phyloP scores from a whole-genome alignment of 2,329 filamentous ascomycete genomes.

The Calonectria henricotiae region DNA sequence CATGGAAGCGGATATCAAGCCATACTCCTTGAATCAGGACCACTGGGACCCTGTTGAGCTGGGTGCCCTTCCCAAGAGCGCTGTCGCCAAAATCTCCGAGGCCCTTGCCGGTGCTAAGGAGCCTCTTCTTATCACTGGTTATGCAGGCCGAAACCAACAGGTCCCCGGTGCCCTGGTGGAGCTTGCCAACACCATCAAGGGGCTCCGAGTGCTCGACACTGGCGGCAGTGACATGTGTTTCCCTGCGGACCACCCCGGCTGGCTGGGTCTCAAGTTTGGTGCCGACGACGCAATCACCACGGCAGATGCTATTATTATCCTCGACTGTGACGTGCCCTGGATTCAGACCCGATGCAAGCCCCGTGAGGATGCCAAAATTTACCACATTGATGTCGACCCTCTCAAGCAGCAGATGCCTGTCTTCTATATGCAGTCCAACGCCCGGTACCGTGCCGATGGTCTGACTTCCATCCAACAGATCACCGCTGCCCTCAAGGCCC shows the following conservation, averaged over 20 bases:
- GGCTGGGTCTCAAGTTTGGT: slow-evolving; percentile 82
- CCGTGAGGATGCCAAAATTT: slow-evolving; percentile 68
- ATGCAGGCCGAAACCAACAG: slow-evolving; percentile 78
- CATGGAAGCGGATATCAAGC: slow-evolving; percentile 87
- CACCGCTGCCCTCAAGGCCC: slow-evolving; percentile 71
- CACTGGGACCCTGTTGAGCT: slow-evolving; percentile 82
- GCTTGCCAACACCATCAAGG: slow-evolving; percentile 78
- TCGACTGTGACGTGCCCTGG: slow-evolving; percentile 95
- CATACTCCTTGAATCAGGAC: slow-evolving; percentile 78
- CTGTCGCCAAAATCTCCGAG: slow-evolving; percentile 74
- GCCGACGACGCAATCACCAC: slow-evolving; percentile 80
- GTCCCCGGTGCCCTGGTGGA: slow-evolving; percentile 75
- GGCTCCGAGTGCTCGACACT: slow-evolving; percentile 81
- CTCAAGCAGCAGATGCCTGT: slow-evolving; percentile 82
- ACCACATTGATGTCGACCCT: slow-evolving; percentile 78
- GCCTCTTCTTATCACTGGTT: slow-evolving; percentile 81
- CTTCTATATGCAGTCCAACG: slow-evolving; percentile 78
- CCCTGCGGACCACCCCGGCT: slow-evolving; percentile 78
- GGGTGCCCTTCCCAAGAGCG: slow-evolving; percentile 70
- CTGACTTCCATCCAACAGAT: slow-evolving; percentile 80
- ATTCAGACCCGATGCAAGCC: slow-evolving; percentile 83
- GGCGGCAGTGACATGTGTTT: slow-evolving; percentile 89
- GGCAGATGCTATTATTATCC: slow-evolving; percentile 87
- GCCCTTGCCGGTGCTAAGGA: slow-evolving; percentile 76
- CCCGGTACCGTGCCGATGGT: slow-evolving; percentile 78